phyloP scores from a whole-genome alignment of 805 yeast genomes.

The Wickerhamomyces alni region DNA sequence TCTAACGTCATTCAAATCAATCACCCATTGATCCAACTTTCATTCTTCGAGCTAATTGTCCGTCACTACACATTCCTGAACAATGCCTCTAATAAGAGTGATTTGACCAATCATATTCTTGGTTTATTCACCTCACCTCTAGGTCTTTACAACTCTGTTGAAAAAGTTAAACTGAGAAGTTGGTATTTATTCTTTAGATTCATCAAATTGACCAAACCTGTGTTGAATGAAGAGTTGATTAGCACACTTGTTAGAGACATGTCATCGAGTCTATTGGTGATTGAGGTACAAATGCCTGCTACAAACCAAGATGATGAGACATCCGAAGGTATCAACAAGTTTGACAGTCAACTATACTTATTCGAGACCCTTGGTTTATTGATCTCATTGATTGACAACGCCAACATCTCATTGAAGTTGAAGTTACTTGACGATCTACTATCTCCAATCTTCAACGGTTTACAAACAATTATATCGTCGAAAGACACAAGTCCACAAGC shows the following conservation, averaged over 20 bases:
- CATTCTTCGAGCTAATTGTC: slow-evolving; percentile 79
- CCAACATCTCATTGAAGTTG: slow-evolving; percentile 36
- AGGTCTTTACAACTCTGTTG: slow-evolving; percentile 73
- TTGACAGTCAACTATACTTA: slow-evolving; percentile 73
- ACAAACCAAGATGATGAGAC: slow-evolving; percentile 42
- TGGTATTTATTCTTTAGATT: slow-evolving; percentile 90
- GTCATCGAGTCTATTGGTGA: slow-evolving; percentile 51
- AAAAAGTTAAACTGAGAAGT: slow-evolving; percentile 73
- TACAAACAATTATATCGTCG: slow-evolving; percentile 58
- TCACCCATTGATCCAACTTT: slow-evolving; percentile 78
- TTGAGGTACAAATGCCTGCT: slow-evolving; percentile 46
- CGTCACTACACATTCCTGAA: slow-evolving; percentile 66
- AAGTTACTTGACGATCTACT: slow-evolving; percentile 58
- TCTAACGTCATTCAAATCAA: slow-evolving; percentile 43
- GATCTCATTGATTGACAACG: slow-evolving; percentile 42
- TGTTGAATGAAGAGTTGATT: slow-evolving; percentile 42
- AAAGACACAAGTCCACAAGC: slow-evolving; percentile 34
- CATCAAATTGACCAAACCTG: slow-evolving; percentile 68
- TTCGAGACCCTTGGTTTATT: slow-evolving; percentile 85
- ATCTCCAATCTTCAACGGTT: slow-evolving; percentile 65
- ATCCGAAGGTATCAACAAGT: slow-evolving; percentile 44
- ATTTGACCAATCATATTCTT: slow-evolving; percentile 54
- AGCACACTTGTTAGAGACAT: slow-evolving; percentile 56
- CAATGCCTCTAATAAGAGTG: slow-evolving; percentile 39
- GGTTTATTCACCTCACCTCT: slow-evolving; percentile 67